These are phyloP conservation scores for Phoenix dactylifera DNA, from an alignment of 176 grass and related monocot genomes.

Conservation along the genomic window DNA sequence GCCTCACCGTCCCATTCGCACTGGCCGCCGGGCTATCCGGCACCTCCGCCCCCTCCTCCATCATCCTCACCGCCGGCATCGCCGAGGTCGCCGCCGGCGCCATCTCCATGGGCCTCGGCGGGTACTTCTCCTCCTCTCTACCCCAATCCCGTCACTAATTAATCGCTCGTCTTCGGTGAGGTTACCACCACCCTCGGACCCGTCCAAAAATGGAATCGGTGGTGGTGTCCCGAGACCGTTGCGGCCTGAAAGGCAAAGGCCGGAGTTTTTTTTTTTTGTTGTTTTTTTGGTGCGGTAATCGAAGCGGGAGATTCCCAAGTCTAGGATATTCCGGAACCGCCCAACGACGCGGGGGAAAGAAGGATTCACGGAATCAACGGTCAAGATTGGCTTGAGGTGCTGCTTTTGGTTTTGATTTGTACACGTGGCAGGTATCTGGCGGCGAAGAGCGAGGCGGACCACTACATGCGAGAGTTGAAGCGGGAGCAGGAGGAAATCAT, in stretches of 20 bases:
- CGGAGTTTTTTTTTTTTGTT: too few species aligned
- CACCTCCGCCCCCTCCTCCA: slow-evolving; percentile 55
- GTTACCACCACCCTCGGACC: background rate
- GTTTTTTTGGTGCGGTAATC: too few species aligned
- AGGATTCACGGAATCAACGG: too few species aligned
- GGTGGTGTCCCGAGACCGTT: too few species aligned
- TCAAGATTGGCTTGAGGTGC: background rate
- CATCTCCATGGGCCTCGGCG: slow-evolving; percentile 95
- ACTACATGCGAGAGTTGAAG: slow-evolving; percentile 61
- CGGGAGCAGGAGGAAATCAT: slow-evolving; percentile 77
- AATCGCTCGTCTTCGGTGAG: background rate
- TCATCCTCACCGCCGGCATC: slow-evolving; percentile 72
- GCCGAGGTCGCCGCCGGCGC: slow-evolving; percentile 81
- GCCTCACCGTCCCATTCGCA: slow-evolving; percentile 93
- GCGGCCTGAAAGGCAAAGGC: too few species aligned
- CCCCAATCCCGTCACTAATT: background rate
- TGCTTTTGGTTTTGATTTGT: background rate
- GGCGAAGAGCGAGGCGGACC: slow-evolving; percentile 77
- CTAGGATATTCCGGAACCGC: too few species aligned
- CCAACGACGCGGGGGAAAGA: too few species aligned
- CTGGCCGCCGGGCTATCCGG: slow-evolving; percentile 85
- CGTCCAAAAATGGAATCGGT: too few species aligned
- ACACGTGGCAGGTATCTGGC: slow-evolving; percentile 66
- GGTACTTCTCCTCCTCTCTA: slow-evolving; percentile 30
- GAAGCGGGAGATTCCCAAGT: too few species aligned